Evolutionary conservation across 1,139 yeast species (phyloP).

Genomic region (Yamadazyma dushanensis): DNA sequence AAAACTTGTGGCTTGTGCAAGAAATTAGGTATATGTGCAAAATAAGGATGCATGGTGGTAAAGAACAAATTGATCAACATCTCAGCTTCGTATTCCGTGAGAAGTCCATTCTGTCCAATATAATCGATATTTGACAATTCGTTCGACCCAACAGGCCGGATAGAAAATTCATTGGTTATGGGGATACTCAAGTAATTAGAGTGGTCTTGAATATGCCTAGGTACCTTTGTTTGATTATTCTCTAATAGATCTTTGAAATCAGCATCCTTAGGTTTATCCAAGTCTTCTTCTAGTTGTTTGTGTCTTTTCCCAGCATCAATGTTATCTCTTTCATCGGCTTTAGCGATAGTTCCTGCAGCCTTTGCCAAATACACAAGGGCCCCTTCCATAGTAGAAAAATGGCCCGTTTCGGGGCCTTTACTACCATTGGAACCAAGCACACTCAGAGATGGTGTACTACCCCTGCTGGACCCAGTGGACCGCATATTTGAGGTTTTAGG

Average conservation of each 20-base stretch:
- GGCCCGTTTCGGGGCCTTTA: slow-evolving; percentile 12
- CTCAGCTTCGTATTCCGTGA: slow-evolving; percentile 69
- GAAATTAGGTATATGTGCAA: slow-evolving; percentile 80
- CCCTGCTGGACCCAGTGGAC: neutral
- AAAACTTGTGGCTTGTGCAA: slow-evolving; percentile 65
- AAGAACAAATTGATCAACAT: slow-evolving; percentile 66
- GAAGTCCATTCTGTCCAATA: slow-evolving; percentile 54
- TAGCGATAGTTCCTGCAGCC: slow-evolving; percentile 73
- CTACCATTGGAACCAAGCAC: neutral
- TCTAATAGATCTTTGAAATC: slow-evolving; percentile 10
- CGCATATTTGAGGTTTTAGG: neutral
- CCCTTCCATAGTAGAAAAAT: slow-evolving; percentile 56
- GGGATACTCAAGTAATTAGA: slow-evolving; percentile 18
- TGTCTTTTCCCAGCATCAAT: slow-evolving; percentile 63
- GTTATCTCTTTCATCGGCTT: slow-evolving; percentile 64
- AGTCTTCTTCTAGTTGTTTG: slow-evolving; percentile 42
- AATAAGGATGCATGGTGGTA: slow-evolving; percentile 81
- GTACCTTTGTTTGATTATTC: slow-evolving; percentile 9
- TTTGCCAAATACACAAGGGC: slow-evolving; percentile 72
- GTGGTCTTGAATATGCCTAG: slow-evolving; percentile 18
- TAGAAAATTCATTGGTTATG: slow-evolving; percentile 22
- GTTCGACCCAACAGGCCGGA: slow-evolving; percentile 56
- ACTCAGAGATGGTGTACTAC: neutral
- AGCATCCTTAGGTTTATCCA: slow-evolving; percentile 5
- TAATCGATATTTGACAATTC: slow-evolving; percentile 62